Percentiles rank a stretch among this genome's conserved stretches.
These are phyloP conservation scores for Holtermannia corniformis DNA, from an alignment of 768 basidiomycete genomes.

Conservation along the genomic window DNA sequence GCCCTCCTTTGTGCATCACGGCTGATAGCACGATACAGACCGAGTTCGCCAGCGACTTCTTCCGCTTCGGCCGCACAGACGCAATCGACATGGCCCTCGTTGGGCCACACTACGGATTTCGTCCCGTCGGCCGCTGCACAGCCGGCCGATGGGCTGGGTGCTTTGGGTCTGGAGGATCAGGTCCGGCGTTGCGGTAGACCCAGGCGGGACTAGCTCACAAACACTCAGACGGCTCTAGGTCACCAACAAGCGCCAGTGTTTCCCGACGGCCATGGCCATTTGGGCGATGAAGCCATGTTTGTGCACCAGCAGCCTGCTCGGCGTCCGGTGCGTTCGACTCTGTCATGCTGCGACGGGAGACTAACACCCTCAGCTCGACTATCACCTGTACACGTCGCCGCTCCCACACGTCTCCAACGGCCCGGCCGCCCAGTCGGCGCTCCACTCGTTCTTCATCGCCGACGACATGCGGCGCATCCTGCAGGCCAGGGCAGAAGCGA, in stretches of 20 bases:
- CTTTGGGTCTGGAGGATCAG: neutral
- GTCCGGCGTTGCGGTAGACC: too few species aligned
- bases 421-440: constrained; percentile 42
- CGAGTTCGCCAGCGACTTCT: neutral
- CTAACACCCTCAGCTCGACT: constrained; percentile 57
- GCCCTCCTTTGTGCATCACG: too few species aligned
- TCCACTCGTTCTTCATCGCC: constrained; percentile 67
- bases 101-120: neutral
- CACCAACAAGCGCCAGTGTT: too few species aligned
- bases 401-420: constrained; percentile 52
- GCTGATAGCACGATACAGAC: too few species aligned
- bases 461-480: constrained; percentile 48
- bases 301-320: constrained; percentile 39
- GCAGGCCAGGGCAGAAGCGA: constrained; percentile 38
- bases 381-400: constrained; percentile 76
- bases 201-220: too few species aligned
- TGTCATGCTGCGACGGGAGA: constrained; percentile 3
- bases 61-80: neutral
- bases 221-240: too few species aligned
- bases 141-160: neutral
- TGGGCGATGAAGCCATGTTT: constrained; percentile 24
- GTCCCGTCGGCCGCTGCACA: neutral
- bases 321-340: constrained; percentile 53
- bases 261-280: neutral
- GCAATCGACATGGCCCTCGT: neutral